Conservation (phyloP, 2,329 filamentous ascomycete species). For the Scytalidium sp. region DNA sequence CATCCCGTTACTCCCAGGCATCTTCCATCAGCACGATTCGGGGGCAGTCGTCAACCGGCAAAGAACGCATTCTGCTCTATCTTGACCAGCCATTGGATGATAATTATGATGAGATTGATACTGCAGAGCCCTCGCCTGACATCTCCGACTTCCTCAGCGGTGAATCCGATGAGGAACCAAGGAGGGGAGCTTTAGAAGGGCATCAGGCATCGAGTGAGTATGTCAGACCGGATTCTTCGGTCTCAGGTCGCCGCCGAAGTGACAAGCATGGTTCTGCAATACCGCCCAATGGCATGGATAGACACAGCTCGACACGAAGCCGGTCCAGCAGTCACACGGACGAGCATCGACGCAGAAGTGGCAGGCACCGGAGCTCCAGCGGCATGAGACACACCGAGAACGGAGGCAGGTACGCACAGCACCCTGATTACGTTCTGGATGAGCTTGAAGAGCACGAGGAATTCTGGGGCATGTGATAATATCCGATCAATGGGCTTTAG, state of each 20-base stretch:
- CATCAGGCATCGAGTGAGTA: background rate
- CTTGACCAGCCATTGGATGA: conserved; percentile 21
- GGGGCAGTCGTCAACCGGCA: conserved; percentile 6
- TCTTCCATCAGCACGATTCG: conserved; percentile 16
- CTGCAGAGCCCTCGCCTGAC: conserved; percentile 26
- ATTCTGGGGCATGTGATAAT: background rate
- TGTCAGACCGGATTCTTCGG: background rate
- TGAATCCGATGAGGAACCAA: conserved; percentile 25
- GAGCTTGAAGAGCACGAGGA: background rate
- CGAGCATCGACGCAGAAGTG: background rate
- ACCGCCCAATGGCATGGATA: background rate
- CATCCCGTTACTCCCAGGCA: conserved; percentile 12
- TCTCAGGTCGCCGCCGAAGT: background rate
- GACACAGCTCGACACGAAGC: background rate
- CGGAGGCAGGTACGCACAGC: background rate
- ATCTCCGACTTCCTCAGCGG: conserved; percentile 23
- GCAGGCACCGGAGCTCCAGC: background rate
- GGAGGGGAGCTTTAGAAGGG: background rate
- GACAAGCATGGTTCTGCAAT: background rate
- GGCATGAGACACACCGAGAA: background rate
- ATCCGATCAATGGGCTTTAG: too few relatives aligned
- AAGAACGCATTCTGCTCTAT: conserved; percentile 21
- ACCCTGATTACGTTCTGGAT: background rate
- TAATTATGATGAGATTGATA: conserved; percentile 14
- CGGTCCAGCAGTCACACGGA: background rate